phyloP scores from a whole-genome alignment of 129 eudicot species.

The carrot (Daucus carota) region DNA sequence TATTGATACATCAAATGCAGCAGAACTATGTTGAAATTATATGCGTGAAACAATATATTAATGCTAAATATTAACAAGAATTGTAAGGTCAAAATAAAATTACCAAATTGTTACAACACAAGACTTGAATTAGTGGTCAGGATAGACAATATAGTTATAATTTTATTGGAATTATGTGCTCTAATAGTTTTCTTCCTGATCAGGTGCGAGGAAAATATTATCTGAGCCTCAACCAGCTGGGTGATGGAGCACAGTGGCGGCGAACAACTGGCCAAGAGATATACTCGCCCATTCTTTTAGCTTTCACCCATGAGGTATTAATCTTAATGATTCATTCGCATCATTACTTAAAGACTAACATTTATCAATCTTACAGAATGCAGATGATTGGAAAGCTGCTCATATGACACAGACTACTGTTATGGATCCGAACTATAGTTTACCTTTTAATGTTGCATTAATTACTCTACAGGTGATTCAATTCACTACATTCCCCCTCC shows the following conservation, averaged over 20 bases:
- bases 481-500: not conserved
- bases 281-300: constrained; percentile 78
- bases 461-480: constrained; percentile 72
- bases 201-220: constrained; percentile 83
- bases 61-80: not conserved
- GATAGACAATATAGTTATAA: not conserved
- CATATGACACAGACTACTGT: constrained; percentile 38
- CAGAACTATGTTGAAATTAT: not conserved
- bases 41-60: not conserved
- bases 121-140: not conserved
- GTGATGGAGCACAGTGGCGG: constrained; percentile 84
- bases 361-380: constrained; percentile 32
- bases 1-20: not conserved
- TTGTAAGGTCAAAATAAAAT: not conserved
- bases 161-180: not conserved
- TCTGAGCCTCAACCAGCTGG: constrained; percentile 41
- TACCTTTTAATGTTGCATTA: constrained; percentile 76
- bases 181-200: constrained; percentile 5
- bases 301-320: constrained; percentile 78
- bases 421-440: constrained; percentile 62
- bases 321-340: not conserved
- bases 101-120: not conserved
- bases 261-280: constrained; percentile 79
- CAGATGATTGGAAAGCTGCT: constrained; percentile 59
- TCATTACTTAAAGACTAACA: constrained; percentile 4